Evolutionary conservation across 2,329 filamentous ascomycete genomes (phyloP), one percentile per base, ranked within the genome.

Genomic region (Trichoderma oligosporum): DNA sequence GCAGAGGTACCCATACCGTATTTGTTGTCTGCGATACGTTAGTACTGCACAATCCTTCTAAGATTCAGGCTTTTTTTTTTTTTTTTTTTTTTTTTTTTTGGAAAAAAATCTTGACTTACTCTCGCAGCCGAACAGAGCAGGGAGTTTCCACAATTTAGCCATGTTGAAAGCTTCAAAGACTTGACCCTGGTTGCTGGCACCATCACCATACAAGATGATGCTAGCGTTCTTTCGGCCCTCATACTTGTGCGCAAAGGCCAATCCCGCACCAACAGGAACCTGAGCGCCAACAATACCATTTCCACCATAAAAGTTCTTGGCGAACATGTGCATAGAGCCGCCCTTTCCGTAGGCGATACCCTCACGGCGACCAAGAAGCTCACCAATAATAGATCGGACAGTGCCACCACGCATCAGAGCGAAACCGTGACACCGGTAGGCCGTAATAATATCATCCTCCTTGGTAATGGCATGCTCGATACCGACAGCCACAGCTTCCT

Each of bases 121-220:
- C 82, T 99, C 94, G 76, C 94, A 99, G 67, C 91, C 92, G 72
- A 99, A 99, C 66, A 99, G 88, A 66, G 92, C 85, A 56, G 94
- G 94, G 46, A 99, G 82, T 68, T 94, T 92, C 94, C 94, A 99
- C 65, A 99, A 86, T 84, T 97, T 97, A 63, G 94, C 94, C 94
- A 99, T 99, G 87, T 99, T 99, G 85, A 95, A 99, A 61, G 94
- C 92, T 83, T 99, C 94, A 70, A 99, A 99, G 68, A 99, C 94
- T 79, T 99, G 94, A 64, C 94, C 94, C 82, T 99, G 94, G 83
- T 99, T 99, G 82, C 88, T 90, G 65, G 94, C 94, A 82, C 94
- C 94, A 70, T 99, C 94, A 81, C 94, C 94, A 77, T 99, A 99
- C 59, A 99, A 84, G 64, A 93, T 85, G 66, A 99, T 82, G 62